Conservation (phyloP, 1,139 yeast species). For the Scheffersomyces insectosa region DNA sequence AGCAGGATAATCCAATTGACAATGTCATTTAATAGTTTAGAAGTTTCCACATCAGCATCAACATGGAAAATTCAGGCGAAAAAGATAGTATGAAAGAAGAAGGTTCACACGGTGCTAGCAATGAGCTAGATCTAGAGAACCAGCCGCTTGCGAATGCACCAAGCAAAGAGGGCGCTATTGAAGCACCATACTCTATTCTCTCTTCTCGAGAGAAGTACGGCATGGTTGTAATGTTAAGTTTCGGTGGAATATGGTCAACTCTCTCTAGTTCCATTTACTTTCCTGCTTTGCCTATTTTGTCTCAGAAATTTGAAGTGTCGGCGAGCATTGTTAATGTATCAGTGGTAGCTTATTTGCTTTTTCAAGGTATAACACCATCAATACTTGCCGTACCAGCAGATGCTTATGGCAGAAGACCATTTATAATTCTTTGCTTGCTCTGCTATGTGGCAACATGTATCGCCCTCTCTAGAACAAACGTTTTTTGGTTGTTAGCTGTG, state of each 20-base stretch:
- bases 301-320: constrained; percentile 50
- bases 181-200: constrained; percentile 14
- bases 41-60: no score
- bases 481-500: constrained; percentile 34
- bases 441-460: constrained; percentile 22
- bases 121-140: no score
- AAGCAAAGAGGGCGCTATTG: not conserved
- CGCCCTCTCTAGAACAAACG: constrained; percentile 24
- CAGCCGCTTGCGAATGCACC: no score
- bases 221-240: constrained; percentile 21
- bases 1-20: no score
- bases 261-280: constrained; percentile 72
- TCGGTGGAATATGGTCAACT: constrained; percentile 56
- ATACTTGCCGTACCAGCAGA: constrained; percentile 55
- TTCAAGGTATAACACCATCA: constrained; percentile 55
- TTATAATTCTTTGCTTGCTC: constrained; percentile 13
- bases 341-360: constrained; percentile 67
- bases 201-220: constrained; percentile 17
- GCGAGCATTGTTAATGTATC: constrained; percentile 62
- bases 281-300: constrained; percentile 64
- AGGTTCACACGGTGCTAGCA: no score
- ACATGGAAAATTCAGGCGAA: no score
- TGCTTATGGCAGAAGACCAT: constrained; percentile 65
- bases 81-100: no score
- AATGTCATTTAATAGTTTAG: no score